Conservation (phyloP, 2,329 filamentous ascomycete species). For the Fulvia fulva region DNA sequence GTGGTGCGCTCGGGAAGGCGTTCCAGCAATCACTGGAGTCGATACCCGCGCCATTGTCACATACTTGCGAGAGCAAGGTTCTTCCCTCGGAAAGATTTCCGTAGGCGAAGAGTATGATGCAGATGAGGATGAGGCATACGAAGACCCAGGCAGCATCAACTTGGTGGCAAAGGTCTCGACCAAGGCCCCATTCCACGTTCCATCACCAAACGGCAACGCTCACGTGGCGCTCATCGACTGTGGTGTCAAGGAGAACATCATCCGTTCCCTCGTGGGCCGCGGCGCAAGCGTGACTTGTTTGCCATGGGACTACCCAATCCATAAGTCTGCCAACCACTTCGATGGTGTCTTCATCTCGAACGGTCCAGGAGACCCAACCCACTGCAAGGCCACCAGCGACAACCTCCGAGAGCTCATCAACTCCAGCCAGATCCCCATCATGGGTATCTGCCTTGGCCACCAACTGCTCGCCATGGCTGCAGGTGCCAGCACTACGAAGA, state of each 20-base stretch:
- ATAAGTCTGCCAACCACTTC: constrained; percentile 97
- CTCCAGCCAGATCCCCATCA: constrained; percentile 82
- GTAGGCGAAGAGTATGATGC: constrained; percentile 98
- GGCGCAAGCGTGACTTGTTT: constrained; percentile 91
- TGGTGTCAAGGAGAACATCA: constrained; percentile 99
- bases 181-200: constrained; percentile 95
- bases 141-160: constrained; percentile 95
- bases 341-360: constrained; percentile 99
- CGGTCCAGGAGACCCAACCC: constrained; percentile 94
- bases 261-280: constrained; percentile 86
- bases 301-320: constrained; percentile 94
- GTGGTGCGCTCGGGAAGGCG: constrained; percentile 91
- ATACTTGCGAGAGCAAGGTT: constrained; percentile 91
- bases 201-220: constrained; percentile 74
- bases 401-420: constrained; percentile 89
- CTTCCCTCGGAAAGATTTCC: constrained; percentile 88
- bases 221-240: constrained; percentile 96
- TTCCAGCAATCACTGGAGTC: constrained; percentile 93
- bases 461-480: constrained; percentile 88
- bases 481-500: constrained; percentile 87
- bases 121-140: constrained; percentile 92
- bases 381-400: constrained; percentile 92
- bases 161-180: constrained; percentile 94
- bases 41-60: constrained; percentile 97
- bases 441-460: constrained; percentile 97